A percentile compares a stretch with the other conserved stretches of the same genome.
These are phyloP conservation scores for Rosa multiflora DNA, from an alignment of 306 rosid genomes.

Conservation along the genomic window DNA sequence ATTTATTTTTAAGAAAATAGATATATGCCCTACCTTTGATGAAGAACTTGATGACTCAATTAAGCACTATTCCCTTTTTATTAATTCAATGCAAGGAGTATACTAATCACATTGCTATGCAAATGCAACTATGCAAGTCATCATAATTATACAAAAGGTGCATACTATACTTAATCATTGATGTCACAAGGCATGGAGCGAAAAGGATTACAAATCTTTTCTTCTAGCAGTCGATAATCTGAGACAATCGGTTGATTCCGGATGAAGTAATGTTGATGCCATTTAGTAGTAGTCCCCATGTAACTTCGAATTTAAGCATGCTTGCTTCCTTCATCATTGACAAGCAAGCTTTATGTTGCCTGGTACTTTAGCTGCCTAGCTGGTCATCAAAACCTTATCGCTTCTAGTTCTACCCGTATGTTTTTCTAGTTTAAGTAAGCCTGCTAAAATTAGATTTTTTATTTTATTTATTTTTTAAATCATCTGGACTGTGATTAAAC, in stretches of 20 bases:
- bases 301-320: not conserved
- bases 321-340: not conserved
- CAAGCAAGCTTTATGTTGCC: not conserved
- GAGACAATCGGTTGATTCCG: not conserved
- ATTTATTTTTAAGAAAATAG: no score
- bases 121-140: not conserved
- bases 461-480: no score
- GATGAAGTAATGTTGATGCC: not conserved
- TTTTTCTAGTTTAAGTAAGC: not conserved
- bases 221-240: not conserved
- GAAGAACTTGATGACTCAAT: no score
- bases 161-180: not conserved
- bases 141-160: not conserved
- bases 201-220: not conserved
- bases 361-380: not conserved
- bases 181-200: not conserved
- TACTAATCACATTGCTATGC: not conserved
- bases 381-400: conserved; percentile 4
- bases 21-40: no score
- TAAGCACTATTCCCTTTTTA: no score
- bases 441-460: no score
- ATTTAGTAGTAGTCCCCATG: no score
- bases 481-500: no score
- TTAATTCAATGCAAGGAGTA: not conserved
- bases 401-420: not conserved